Evolutionary conservation across 1,284 basidiomycete genomes (phyloP).

Genomic region (Fomitiporia mediterranea): DNA sequence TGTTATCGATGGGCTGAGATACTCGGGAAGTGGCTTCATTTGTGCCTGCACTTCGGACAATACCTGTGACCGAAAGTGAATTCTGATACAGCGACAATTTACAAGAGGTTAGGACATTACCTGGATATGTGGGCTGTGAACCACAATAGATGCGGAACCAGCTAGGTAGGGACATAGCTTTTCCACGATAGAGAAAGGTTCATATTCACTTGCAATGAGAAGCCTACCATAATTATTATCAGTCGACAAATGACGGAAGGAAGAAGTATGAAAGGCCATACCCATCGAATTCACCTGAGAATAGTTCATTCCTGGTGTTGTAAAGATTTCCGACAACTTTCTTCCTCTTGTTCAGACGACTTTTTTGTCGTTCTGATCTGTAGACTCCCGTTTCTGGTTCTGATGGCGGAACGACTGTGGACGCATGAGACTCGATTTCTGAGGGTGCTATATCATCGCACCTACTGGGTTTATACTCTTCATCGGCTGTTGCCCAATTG

Average conservation of each 20-base stretch:
- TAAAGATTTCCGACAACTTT: constrained; percentile 53
- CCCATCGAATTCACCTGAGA: constrained; percentile 85
- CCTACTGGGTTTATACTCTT: constrained; percentile 67
- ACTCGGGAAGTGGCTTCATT: constrained; percentile 63
- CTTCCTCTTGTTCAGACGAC: constrained; percentile 69
- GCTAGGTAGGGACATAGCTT: constrained; percentile 71
- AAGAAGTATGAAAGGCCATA: constrained; percentile 28
- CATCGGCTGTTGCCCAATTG: constrained; percentile 90
- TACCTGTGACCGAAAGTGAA: constrained; percentile 39
- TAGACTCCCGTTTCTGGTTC: constrained; percentile 49
- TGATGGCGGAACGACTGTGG: constrained; percentile 50
- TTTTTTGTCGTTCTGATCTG: constrained; percentile 65
- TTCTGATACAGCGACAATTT: constrained; percentile 2
- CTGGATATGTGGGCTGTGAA: constrained; percentile 81
- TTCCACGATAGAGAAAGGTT: constrained; percentile 79
- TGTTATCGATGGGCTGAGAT: constrained; percentile 76
- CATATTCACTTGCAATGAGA: constrained; percentile 81
- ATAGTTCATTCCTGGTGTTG: constrained; percentile 74
- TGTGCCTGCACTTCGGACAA: constrained; percentile 75
- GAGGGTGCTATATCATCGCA: constrained; percentile 18
- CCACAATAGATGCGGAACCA: constrained; percentile 83
- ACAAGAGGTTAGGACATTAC: constrained; percentile 33
- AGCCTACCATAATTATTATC: constrained; percentile 44
- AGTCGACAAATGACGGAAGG: constrained; percentile 2
- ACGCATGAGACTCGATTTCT: background rate